Conservation (phyloP, 1,284 basidiomycete species). For the Meripilus lineatus region DNA sequence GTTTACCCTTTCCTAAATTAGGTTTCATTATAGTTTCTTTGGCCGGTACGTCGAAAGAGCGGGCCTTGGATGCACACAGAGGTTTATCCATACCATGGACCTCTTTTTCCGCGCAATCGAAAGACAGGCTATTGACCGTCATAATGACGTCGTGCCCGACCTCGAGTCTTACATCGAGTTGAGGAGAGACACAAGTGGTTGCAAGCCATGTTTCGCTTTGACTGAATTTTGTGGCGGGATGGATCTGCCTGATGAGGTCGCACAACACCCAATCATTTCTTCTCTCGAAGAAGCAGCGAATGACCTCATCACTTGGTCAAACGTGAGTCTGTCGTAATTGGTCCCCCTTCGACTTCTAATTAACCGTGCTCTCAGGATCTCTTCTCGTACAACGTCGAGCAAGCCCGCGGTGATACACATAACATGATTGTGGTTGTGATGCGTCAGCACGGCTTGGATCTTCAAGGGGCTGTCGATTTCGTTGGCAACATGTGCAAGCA, state of each 20-base stretch:
- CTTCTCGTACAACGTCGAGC: conserved; percentile 41
- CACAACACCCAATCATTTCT: conserved; percentile 29
- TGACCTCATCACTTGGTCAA: conserved; percentile 37
- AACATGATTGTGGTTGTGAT: conserved; percentile 39
- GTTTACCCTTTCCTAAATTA: conserved; percentile 2
- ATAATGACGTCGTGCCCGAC: conserved; percentile 27
- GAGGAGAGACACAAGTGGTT: conserved; percentile 36
- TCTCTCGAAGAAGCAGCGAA: conserved; percentile 33
- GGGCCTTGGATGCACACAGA: conserved; percentile 17
- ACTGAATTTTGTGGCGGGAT: conserved; percentile 35
- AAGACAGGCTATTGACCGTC: conserved; percentile 30
- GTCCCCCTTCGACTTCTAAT: neutral
- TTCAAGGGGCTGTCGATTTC: conserved; percentile 37
- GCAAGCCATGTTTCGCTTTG: conserved; percentile 35
- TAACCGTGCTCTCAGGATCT: conserved; percentile 29
- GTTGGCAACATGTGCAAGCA: conserved; percentile 34
- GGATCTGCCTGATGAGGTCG: conserved; percentile 32
- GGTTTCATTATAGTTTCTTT: conserved; percentile 27
- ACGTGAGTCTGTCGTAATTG: conserved; percentile 23
- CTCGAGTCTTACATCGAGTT: conserved; percentile 34
- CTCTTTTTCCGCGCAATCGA: conserved; percentile 33
- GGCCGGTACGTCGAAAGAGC: conserved; percentile 17
- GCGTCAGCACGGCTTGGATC: conserved; percentile 27
- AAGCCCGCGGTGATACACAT: conserved; percentile 36
- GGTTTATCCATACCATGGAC: conserved; percentile 32